These are phyloP conservation scores for Cladophialophora chaetospira DNA, from an alignment of 2,329 filamentous ascomycete species.

Conservation along the genomic window DNA sequence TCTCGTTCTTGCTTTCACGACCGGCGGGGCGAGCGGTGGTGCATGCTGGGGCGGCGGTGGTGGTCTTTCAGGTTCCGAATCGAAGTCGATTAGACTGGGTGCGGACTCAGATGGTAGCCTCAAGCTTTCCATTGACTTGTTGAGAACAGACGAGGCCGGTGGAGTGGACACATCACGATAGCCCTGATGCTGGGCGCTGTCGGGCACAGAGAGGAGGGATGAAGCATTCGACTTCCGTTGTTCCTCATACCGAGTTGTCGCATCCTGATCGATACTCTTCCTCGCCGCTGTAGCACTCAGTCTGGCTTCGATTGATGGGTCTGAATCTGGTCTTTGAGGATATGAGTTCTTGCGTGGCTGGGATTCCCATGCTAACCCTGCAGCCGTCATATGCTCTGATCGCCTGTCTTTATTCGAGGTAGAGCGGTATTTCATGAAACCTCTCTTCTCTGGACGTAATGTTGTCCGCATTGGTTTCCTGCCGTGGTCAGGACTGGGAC, in stretches of 20 bases:
- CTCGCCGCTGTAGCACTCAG: constrained; percentile 33
- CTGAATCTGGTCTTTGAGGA: constrained; percentile 25
- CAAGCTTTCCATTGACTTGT: constrained; percentile 26
- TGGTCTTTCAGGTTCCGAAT: constrained; percentile 26
- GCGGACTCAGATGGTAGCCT: constrained; percentile 20
- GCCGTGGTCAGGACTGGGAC: constrained; percentile 58
- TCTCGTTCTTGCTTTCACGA: constrained; percentile 18
- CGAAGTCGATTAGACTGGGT: constrained; percentile 26
- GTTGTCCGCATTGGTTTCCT: constrained; percentile 63
- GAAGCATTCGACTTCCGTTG: constrained; percentile 23
- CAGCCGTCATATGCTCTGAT: constrained; percentile 63
- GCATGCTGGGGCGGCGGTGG: constrained; percentile 22
- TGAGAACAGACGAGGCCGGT: constrained; percentile 13
- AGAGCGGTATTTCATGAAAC: constrained; percentile 49
- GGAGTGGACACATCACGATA: constrained; percentile 17
- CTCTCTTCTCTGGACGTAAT: constrained; percentile 51
- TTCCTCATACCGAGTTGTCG: constrained; percentile 24
- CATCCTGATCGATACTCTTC: constrained; percentile 32
- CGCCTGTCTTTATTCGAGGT: constrained; percentile 49
- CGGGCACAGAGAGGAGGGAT: constrained; percentile 13
- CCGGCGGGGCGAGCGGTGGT: constrained; percentile 1
- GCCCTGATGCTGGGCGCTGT: constrained; percentile 9
- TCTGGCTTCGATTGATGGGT: constrained; percentile 33
- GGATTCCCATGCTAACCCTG: constrained; percentile 61
- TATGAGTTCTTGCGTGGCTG: constrained; percentile 31